These are phyloP conservation scores for Rickenella mellea DNA, from an alignment of 768 basidiomycete genomes.

Conservation along the genomic window DNA sequence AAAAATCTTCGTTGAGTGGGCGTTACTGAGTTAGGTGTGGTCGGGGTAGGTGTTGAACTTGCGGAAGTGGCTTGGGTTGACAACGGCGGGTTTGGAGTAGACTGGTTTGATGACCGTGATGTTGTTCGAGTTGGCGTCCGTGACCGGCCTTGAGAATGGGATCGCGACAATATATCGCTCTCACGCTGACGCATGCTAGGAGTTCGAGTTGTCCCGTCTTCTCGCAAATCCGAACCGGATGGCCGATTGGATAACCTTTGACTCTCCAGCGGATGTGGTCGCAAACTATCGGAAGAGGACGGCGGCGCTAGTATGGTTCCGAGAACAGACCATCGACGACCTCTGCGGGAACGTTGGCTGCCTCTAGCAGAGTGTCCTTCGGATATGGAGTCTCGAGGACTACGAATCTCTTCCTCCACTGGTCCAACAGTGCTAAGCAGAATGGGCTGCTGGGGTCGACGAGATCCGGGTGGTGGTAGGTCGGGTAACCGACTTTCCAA, in stretches of 20 bases:
- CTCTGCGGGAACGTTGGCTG: constrained; percentile 21
- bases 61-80: neutral
- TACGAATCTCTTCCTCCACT: constrained; percentile 33
- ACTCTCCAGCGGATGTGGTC: constrained; percentile 14
- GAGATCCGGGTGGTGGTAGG: constrained; percentile 60
- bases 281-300: constrained; percentile 16
- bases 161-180: neutral
- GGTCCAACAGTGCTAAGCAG: constrained; percentile 33
- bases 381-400: constrained; percentile 32
- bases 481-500: constrained; percentile 73
- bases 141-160: neutral
- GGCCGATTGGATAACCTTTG: neutral
- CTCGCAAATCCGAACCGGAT: too few species aligned
- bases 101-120: neutral
- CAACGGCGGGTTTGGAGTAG: neutral
- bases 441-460: constrained; percentile 59
- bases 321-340: constrained; percentile 68
- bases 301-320: constrained; percentile 32
- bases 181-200: neutral
- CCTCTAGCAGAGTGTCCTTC: constrained; percentile 25
- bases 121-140: neutral
- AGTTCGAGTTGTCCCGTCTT: too few species aligned
- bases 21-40: constrained; percentile 21
- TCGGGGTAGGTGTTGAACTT: constrained; percentile 14
- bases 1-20: constrained; percentile 53